A percentile compares a stretch with the other conserved stretches of the same genome.
Conservation (phyloP, 2,329 filamentous ascomycete genomes). For the Calonectria ilicicola region DNA sequence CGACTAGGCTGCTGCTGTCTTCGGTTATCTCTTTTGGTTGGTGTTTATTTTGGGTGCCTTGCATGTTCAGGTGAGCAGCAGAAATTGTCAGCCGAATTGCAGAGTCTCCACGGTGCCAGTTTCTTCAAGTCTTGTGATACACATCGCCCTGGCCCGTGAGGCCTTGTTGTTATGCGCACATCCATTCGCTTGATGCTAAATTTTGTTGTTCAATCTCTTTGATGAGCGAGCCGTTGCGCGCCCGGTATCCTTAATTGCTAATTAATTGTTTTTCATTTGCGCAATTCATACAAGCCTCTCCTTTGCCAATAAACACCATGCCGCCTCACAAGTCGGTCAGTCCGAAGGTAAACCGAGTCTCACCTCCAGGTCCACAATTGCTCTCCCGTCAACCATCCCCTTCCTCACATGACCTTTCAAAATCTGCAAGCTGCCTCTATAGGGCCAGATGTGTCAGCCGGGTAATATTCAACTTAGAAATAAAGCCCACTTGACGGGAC, state of each 20-base stretch:
- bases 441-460: background rate
- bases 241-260: background rate
- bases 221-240: background rate
- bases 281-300: background rate
- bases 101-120: constrained; percentile 11
- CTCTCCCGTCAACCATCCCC: background rate
- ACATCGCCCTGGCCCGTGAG: background rate
- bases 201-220: background rate
- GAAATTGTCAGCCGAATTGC: constrained; percentile 8
- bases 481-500: background rate
- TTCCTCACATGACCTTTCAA: constrained; percentile 3
- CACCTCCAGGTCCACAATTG: background rate
- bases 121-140: constrained; percentile 1
- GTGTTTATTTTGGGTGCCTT: constrained; percentile 8
- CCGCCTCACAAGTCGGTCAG: background rate
- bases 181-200: background rate
- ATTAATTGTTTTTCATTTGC: background rate
- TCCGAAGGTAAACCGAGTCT: background rate
- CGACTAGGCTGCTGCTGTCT: background rate
- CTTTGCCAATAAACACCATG: background rate
- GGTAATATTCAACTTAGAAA: background rate
- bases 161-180: background rate
- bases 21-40: constrained; percentile 22
- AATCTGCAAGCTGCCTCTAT: background rate
- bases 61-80: constrained; percentile 8